A percentile compares a stretch with the other conserved stretches of the same genome.
These are phyloP conservation scores for Suillus placidus DNA, from an alignment of 768 basidiomycete genomes.

Conservation along the genomic window DNA sequence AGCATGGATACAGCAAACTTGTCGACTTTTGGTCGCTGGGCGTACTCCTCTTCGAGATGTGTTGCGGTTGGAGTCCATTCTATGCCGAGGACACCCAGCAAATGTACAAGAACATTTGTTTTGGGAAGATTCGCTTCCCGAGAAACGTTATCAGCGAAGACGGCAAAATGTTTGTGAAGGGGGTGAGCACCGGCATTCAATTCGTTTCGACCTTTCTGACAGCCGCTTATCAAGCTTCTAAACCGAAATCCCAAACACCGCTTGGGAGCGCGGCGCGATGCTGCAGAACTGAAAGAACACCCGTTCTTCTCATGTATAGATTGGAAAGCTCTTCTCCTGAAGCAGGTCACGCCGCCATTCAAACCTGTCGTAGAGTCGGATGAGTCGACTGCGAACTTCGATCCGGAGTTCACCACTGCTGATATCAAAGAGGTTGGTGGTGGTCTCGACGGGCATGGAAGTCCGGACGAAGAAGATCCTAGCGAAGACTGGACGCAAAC, in stretches of 20 bases:
- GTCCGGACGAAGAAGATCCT: slow-evolving; percentile 63
- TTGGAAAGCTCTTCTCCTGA: slow-evolving; percentile 83
- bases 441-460: slow-evolving; percentile 47
- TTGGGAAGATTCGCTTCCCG: slow-evolving; percentile 98
- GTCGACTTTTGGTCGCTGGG: slow-evolving; percentile 99
- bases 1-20: slow-evolving; percentile 97
- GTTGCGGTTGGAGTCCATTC: slow-evolving; percentile 99
- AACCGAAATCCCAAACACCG: slow-evolving; percentile 99
- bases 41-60: slow-evolving; percentile 98
- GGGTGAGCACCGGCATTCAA: slow-evolving; percentile 57
- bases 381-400: slow-evolving; percentile 97
- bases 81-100: slow-evolving; percentile 99
- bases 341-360: slow-evolving; percentile 95
- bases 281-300: slow-evolving; percentile 94
- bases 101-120: slow-evolving; percentile 99
- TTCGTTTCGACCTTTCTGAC: slow-evolving; percentile 17
- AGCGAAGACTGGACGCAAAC: slow-evolving; percentile 57
- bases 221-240: slow-evolving; percentile 63
- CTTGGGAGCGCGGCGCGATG: slow-evolving; percentile 86
- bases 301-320: slow-evolving; percentile 91
- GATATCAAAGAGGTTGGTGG: slow-evolving; percentile 76
- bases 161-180: slow-evolving; percentile 98
- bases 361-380: slow-evolving; percentile 98
- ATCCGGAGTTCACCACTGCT: slow-evolving; percentile 96
- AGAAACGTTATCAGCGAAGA: slow-evolving; percentile 96